A percentile compares a stretch with the other conserved stretches of the same genome.
Evolutionary conservation across 192 early-diverging fungal species (phyloP).

Genomic region (Podila epigama): DNA sequence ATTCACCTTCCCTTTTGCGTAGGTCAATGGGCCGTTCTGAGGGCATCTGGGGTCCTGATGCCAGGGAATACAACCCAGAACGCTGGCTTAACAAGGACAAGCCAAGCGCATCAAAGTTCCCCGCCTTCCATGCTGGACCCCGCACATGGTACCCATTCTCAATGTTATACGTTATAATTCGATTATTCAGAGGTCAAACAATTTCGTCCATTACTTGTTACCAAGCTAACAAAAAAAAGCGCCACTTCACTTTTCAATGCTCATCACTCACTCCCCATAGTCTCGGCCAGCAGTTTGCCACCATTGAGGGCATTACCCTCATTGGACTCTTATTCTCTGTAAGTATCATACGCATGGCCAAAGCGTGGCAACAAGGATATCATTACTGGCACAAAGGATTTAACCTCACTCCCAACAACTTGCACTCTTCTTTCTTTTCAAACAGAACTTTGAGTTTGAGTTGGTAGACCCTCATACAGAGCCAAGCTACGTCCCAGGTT

Average conservation of each 20-base stretch:
- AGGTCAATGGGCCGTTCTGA: conserved; percentile 52
- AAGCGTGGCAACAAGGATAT: too few species aligned
- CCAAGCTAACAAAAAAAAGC: too few species aligned
- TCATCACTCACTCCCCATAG: too few species aligned
- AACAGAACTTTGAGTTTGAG: conserved; percentile 35
- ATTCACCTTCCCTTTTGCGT: too few species aligned
- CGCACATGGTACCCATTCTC: conserved; percentile 43
- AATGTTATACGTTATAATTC: neutral
- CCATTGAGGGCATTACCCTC: conserved; percentile 32
- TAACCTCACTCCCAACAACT: too few species aligned
- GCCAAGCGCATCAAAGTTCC: conserved; percentile 49
- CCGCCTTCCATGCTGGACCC: conserved; percentile 59
- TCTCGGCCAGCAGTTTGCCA: conserved; percentile 45
- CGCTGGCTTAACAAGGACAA: conserved; percentile 53
- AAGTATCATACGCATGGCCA: too few species aligned
- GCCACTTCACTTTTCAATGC: too few species aligned
- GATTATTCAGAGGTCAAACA: neutral
- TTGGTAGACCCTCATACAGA: neutral
- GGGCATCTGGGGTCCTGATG: conserved; percentile 54
- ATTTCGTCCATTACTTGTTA: too few species aligned
- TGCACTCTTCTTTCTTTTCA: too few species aligned
- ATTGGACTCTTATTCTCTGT: conserved; percentile 23
- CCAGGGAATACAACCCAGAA: conserved; percentile 49
- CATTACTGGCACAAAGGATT: too few species aligned
- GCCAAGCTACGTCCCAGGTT: neutral